Evolutionary conservation across 116 monocot genomes (phyloP).

Genomic region (Phalaenopsis hybrid): DNA sequence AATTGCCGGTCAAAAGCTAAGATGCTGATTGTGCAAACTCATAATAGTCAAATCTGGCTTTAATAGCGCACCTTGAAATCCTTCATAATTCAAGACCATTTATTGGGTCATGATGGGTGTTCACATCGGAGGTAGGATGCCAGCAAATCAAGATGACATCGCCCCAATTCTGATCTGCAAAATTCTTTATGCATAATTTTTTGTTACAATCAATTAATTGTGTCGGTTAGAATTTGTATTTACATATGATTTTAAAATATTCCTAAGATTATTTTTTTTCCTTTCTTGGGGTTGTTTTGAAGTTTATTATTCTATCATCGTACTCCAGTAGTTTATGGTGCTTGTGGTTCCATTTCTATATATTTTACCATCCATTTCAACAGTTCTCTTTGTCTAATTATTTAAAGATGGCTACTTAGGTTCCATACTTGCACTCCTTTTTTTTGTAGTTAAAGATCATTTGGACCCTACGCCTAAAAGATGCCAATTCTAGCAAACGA

Average conservation of each 20-base stretch:
- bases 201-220: not conserved
- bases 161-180: not conserved
- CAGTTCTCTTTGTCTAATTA: not conserved
- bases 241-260: too few relatives aligned
- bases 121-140: not conserved
- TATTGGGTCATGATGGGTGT: not conserved
- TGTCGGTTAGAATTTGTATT: not conserved
- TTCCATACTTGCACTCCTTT: not conserved
- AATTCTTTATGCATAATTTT: not conserved
- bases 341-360: not conserved
- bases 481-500: too few relatives aligned
- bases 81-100: not conserved
- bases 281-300: too few relatives aligned
- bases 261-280: too few relatives aligned
- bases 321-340: not conserved
- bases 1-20: not conserved
- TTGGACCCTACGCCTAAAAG: too few relatives aligned
- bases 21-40: not conserved
- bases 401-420: not conserved
- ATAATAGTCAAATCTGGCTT: not conserved
- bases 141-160: not conserved
- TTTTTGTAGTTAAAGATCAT: not conserved
- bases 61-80: not conserved
- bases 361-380: not conserved
- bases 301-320: not conserved